phyloP scores from a whole-genome alignment of 116 monocot genomes.

The Papilionanthe hybrid region DNA sequence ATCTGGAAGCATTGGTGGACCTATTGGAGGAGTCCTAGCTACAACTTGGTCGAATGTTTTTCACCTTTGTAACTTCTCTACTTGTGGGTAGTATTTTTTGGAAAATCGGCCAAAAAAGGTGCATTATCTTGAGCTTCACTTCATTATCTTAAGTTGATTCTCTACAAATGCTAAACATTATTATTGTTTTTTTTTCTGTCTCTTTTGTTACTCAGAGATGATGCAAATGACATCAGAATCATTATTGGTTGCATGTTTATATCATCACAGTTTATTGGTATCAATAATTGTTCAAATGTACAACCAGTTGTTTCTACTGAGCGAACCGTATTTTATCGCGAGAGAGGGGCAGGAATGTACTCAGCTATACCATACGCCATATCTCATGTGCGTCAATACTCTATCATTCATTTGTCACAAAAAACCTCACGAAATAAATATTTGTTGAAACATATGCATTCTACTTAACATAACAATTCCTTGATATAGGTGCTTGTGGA shows the following conservation, averaged over 20 bases:
- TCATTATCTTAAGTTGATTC: background rate
- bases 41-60: conserved; percentile 32
- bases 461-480: background rate
- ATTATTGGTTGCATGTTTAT: conserved; percentile 18
- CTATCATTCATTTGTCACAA: no score
- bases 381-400: background rate
- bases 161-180: no score
- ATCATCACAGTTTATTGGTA: conserved; percentile 12
- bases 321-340: conserved; percentile 30
- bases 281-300: conserved; percentile 17
- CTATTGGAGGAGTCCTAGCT: conserved; percentile 46
- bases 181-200: background rate
- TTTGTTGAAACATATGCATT: background rate
- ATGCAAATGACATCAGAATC: conserved; percentile 5
- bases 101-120: conserved; percentile 27
- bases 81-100: conserved; percentile 43
- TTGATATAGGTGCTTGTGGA: conserved; percentile 13
- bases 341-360: conserved; percentile 17
- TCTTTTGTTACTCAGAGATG: conserved; percentile 5
- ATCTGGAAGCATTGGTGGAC: conserved; percentile 51
- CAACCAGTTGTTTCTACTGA: conserved; percentile 18
- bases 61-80: conserved; percentile 31
- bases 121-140: background rate
- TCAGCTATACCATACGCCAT: background rate
- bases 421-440: background rate